These are phyloP conservation scores for Penicillium corylophilum DNA, from an alignment of 2,329 filamentous ascomycete genomes.

Conservation along the genomic window DNA sequence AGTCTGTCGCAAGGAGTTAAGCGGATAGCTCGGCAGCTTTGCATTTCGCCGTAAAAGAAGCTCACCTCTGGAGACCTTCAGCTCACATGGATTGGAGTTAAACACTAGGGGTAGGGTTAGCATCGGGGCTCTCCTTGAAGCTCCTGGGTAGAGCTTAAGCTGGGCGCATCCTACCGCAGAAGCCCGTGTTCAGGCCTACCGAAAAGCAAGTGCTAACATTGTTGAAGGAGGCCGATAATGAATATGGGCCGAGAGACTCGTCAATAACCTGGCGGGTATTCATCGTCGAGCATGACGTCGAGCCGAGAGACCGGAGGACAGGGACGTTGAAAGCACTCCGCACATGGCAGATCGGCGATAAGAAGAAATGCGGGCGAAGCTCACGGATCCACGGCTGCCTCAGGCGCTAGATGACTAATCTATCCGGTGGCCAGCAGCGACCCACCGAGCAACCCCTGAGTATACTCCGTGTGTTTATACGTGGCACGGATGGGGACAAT, in stretches of 20 bases:
- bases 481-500: not conserved
- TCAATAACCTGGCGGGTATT: conserved; percentile 87
- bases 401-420: conserved; percentile 16
- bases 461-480: not conserved
- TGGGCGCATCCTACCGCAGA: conserved; percentile 64
- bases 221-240: conserved; percentile 84
- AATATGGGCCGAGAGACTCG: conserved; percentile 68
- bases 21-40: no score
- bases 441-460: conserved; percentile 31
- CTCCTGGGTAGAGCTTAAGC: not conserved
- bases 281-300: conserved; percentile 56
- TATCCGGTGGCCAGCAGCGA: conserved; percentile 26
- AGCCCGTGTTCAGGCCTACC: conserved; percentile 81
- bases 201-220: conserved; percentile 80
- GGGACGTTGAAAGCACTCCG: not conserved
- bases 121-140: conserved; percentile 8
- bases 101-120: conserved; percentile 57
- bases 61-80: conserved; percentile 63
- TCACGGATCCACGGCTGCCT: conserved; percentile 16
- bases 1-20: conserved; percentile 51
- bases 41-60: not conserved
- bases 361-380: conserved; percentile 25
- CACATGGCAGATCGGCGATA: conserved; percentile 20
- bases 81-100: conserved; percentile 68
- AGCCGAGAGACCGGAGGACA: not conserved